Percentiles rank a stretch among this genome's conserved stretches.
phyloP scores from a whole-genome alignment of 177 flowering plant genomes.

The Vitis hybrid region DNA sequence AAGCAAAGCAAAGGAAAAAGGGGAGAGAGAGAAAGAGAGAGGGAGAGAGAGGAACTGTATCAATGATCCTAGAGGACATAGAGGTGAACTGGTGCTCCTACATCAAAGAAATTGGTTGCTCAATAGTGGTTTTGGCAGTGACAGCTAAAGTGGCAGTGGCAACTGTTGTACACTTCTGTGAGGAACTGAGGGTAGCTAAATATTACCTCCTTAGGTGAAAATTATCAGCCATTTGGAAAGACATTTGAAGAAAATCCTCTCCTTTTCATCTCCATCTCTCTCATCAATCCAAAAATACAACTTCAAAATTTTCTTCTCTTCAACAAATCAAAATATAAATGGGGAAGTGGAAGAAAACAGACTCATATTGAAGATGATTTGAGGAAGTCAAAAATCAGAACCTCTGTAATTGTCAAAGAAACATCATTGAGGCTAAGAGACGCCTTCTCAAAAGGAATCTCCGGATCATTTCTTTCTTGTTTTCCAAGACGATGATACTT shows the following conservation, averaged over 20 bases:
- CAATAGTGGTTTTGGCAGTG: background rate
- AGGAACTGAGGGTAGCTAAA: background rate
- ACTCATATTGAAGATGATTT: background rate
- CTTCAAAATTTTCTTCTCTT: background rate
- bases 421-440: slow-evolving; percentile 79
- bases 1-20: background rate
- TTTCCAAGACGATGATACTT: slow-evolving; percentile 95
- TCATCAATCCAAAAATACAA: background rate
- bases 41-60: background rate
- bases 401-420: slow-evolving; percentile 86
- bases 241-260: background rate
- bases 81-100: background rate
- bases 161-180: background rate
- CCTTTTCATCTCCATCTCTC: background rate
- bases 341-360: background rate
- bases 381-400: slow-evolving; percentile 20
- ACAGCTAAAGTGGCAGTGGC: background rate
- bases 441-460: slow-evolving; percentile 89
- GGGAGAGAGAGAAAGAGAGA: background rate
- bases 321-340: background rate
- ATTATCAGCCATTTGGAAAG: background rate
- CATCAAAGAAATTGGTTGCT: background rate
- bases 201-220: background rate
- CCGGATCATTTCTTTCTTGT: slow-evolving; percentile 86
- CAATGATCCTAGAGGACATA: background rate